These are phyloP conservation scores for Cutaneotrichosporon mucoides DNA, from an alignment of 1,284 basidiomycete genomes.

Conservation along the genomic window DNA sequence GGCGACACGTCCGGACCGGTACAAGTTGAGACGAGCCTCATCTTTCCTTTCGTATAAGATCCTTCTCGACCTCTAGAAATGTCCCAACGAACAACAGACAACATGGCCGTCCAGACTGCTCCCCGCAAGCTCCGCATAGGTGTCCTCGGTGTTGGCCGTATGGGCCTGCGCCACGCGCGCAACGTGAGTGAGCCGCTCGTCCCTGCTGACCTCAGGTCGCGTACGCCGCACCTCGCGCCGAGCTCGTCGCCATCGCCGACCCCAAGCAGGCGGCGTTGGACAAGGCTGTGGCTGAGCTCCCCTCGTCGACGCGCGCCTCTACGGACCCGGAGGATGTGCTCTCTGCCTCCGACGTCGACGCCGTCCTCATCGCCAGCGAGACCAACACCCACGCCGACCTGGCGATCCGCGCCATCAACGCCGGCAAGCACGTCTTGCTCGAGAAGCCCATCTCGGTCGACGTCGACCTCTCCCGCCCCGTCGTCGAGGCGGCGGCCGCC, in stretches of 20 bases:
- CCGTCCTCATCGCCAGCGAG: conserved; percentile 27
- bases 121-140: conserved; percentile 19
- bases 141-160: conserved; percentile 29
- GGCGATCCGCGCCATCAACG: conserved; percentile 19
- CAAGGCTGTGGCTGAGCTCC: conserved; percentile 15
- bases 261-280: neutral
- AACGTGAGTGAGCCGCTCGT: conserved; percentile 7
- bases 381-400: conserved; percentile 28
- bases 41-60: no score
- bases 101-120: no score
- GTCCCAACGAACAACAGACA: no score
- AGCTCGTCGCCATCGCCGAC: conserved; percentile 27
- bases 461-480: conserved; percentile 20
- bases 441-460: conserved; percentile 44
- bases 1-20: no score
- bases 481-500: conserved; percentile 25
- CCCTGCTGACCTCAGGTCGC: conserved; percentile 10
- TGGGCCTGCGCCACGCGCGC: conserved; percentile 28
- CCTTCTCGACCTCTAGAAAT: no score
- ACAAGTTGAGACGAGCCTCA: no score
- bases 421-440: conserved; percentile 34
- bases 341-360: conserved; percentile 18
- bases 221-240: conserved; percentile 20
- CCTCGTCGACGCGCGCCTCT: neutral
- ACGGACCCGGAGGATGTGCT: conserved; percentile 11